Evolutionary conservation across 129 eudicot genomes (phyloP), one percentile per base, ranked within the genome.

Genomic region (Pulicaria dysenterica): DNA sequence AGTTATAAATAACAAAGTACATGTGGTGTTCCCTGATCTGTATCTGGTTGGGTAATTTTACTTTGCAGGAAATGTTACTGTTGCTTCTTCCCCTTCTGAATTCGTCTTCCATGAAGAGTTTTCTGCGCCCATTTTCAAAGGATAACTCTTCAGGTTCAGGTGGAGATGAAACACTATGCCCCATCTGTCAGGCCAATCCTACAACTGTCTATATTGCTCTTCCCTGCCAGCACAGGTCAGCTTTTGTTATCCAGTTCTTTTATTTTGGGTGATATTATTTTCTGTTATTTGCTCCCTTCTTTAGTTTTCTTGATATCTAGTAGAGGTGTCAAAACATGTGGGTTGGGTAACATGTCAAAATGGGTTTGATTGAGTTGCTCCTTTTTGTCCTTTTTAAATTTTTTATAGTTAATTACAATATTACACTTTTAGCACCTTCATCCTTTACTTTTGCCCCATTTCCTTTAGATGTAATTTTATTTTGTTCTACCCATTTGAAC

Each of bases 21-120:
- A 19, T 9, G 37, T 38, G 11, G 10, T 37, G 3, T 58, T 39
- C 53, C 10, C 36, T 48, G 14, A 19, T 63, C 37, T 47, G 38
- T 72, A 9, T 47, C 24, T 66, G 19, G 39, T 54, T 48, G 50
- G 51, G 36, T 70, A 39, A 10, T 71, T 59, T 13, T 51, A 14
- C 51, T 66, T n/a, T 80, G 82, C 96, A 95, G 99, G 99, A 95
- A 85, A 88, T 95, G 97, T 82, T 95, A 80, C 50, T 95, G 78
- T 74, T 95, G 88, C 96, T 95, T 75, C 97, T 95, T 72, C 99
- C 99, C 24, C 97, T 95, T 88, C 88, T 95, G 53, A 95, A 91
- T 78, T 95, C 99, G 8, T 80, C 99, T 77, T 81, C 96, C 12
- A 79, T 95, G 38, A 91, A 86, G 67, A 95, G 64, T 69, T 67